phyloP scores from a whole-genome alignment of 768 basidiomycete species.

The Trichaptum fuscoviolaceum region DNA sequence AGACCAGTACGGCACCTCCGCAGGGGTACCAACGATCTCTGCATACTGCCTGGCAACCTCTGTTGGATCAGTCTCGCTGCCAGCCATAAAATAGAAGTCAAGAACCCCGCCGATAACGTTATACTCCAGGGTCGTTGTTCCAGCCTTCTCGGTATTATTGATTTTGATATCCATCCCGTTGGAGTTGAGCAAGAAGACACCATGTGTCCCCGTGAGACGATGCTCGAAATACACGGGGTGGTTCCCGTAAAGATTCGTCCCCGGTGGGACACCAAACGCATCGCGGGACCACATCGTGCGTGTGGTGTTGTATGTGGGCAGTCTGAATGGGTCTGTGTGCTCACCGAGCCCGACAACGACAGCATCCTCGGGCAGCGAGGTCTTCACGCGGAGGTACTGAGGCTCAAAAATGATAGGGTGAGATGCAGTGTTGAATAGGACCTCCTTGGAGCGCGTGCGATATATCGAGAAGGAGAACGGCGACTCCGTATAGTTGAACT shows the following conservation, averaged over 20 bases:
- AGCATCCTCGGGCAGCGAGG: constrained; percentile 48
- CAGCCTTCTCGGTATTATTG: constrained; percentile 31
- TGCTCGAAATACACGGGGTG: constrained; percentile 75
- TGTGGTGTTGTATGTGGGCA: constrained; percentile 36
- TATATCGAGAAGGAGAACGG: constrained; percentile 60
- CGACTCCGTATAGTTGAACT: constrained; percentile 52
- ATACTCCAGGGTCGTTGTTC: constrained; percentile 53
- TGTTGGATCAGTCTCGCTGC: constrained; percentile 51
- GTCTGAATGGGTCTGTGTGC: constrained; percentile 60
- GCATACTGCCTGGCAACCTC: constrained; percentile 66
- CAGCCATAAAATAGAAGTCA: constrained; percentile 76
- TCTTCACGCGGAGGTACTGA: constrained; percentile 72
- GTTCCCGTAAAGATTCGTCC: constrained; percentile 65
- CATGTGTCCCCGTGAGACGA: constrained; percentile 59
- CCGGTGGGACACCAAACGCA: constrained; percentile 49
- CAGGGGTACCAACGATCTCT: constrained; percentile 57
- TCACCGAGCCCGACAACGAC: constrained; percentile 82
- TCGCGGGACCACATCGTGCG: constrained; percentile 65
- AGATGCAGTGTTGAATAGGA: constrained; percentile 55
- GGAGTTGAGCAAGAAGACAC: constrained; percentile 62
- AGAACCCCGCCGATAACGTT: constrained; percentile 73
- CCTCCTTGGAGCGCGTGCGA: constrained; percentile 43
- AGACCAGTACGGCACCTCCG: constrained; percentile 72
- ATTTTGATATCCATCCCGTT: constrained; percentile 79
- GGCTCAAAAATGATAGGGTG: constrained; percentile 69